Conservation (phyloP, 192 early-diverging fungal genomes). For the Coemansia sp. region DNA sequence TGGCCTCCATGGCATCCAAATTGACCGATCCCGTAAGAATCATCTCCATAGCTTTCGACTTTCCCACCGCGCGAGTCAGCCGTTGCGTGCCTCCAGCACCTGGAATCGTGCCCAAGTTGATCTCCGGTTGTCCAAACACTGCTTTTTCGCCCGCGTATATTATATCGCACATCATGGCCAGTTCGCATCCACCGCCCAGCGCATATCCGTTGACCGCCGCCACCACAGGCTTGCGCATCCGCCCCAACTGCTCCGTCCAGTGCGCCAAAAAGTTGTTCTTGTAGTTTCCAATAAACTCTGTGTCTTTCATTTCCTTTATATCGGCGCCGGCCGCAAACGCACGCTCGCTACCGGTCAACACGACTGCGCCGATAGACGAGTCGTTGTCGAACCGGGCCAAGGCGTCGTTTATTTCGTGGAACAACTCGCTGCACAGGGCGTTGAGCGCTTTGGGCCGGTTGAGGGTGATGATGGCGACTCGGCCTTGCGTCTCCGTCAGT, state of each 20-base stretch:
- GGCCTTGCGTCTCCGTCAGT: constrained; percentile 68
- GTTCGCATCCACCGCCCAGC: constrained; percentile 97
- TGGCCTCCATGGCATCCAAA: constrained; percentile 85
- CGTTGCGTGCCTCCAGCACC: constrained; percentile 83
- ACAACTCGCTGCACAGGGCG: constrained; percentile 89
- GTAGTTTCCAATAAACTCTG: constrained; percentile 86
- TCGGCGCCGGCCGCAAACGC: constrained; percentile 99
- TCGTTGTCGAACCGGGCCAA: constrained; percentile 77
- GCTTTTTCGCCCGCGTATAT: constrained; percentile 98
- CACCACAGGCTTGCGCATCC: constrained; percentile 92
- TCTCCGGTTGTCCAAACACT: constrained; percentile 97
- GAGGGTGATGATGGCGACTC: constrained; percentile 86
- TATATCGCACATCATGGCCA: constrained; percentile 99
- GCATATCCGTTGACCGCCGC: constrained; percentile 99
- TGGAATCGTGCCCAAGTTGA: constrained; percentile 97
- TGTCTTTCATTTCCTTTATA: constrained; percentile 97
- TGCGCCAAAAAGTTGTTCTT: constrained; percentile 88
- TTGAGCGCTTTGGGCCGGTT: constrained; percentile 97
- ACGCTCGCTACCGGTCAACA: constrained; percentile 92
- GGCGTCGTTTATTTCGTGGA: constrained; percentile 89
- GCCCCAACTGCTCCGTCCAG: constrained; percentile 87
- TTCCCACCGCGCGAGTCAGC: constrained; percentile 90
- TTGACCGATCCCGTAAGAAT: constrained; percentile 82
- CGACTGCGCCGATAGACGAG: constrained; percentile 79
- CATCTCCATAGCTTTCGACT: constrained; percentile 98